phyloP scores from a whole-genome alignment of 345 rosid species.

The Syzygium grande region DNA sequence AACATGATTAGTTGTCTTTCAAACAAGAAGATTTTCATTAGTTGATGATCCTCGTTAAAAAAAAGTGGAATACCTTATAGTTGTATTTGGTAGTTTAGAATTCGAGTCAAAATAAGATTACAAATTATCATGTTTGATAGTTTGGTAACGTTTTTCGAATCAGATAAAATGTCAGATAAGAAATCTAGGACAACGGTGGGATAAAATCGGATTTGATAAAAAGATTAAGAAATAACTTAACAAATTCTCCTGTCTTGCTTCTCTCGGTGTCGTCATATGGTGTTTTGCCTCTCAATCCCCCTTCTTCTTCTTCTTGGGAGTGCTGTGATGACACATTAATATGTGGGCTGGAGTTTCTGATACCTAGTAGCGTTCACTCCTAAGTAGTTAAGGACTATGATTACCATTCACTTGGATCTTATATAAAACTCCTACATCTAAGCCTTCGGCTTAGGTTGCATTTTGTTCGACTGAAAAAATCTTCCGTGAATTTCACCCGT shows the following conservation, averaged over 20 bases:
- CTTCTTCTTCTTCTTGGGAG: not conserved
- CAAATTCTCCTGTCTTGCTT: fast-evolving
- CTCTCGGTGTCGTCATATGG: not conserved
- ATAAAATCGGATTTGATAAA: not conserved
- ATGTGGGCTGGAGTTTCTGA: constrained; percentile 98
- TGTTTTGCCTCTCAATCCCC: not conserved
- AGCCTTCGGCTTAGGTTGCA: not conserved
- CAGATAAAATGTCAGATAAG: not conserved
- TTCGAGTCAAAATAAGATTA: not conserved
- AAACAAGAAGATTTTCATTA: fast-evolving
- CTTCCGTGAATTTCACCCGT: not conserved
- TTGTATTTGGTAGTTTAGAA: not conserved
- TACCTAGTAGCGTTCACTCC: constrained; percentile 33
- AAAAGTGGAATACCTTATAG: not conserved
- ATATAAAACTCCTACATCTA: not conserved
- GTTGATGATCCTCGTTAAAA: not conserved
- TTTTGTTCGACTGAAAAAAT: not conserved
- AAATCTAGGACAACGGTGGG: not conserved
- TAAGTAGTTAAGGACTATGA: constrained; percentile 53
- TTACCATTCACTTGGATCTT: fast-evolving
- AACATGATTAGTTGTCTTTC: not conserved
- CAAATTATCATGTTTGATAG: not conserved
- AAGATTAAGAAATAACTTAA: not conserved
- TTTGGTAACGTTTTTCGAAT: not conserved
- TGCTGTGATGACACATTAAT: constrained; percentile 50